phyloP scores from a whole-genome alignment of 768 basidiomycete genomes.

The Terana coerulea region DNA sequence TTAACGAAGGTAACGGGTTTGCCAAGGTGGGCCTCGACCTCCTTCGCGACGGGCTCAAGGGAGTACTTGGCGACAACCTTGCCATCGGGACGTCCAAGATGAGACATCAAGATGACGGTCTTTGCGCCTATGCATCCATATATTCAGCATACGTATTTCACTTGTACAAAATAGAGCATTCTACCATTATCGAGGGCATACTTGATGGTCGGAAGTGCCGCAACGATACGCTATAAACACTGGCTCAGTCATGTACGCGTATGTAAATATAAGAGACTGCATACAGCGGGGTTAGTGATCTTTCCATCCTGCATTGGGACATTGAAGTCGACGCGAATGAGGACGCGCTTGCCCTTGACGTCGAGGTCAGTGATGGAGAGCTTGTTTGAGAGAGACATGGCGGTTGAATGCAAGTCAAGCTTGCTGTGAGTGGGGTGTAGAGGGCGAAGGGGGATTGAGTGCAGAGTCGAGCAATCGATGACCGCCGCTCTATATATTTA shows the following conservation, averaged over 20 bases:
- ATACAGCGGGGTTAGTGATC: slow-evolving; percentile 94
- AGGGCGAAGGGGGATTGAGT: slow-evolving; percentile 5
- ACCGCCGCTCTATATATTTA: slow-evolving; percentile 1
- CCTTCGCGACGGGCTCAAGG: slow-evolving; percentile 78
- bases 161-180: slow-evolving; percentile 10
- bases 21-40: slow-evolving; percentile 71
- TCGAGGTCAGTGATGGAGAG: slow-evolving; percentile 89
- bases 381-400: slow-evolving; percentile 94
- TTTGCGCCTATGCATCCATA: slow-evolving; percentile 55
- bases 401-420: slow-evolving; percentile 25
- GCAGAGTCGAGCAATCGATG: slow-evolving; percentile 16
- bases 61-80: slow-evolving; percentile 87
- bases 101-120: slow-evolving; percentile 92
- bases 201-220: slow-evolving; percentile 92
- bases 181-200: slow-evolving; percentile 85
- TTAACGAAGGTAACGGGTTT: slow-evolving; percentile 75
- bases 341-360: slow-evolving; percentile 83
- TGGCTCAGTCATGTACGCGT: slow-evolving; percentile 10
- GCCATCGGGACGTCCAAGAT: slow-evolving; percentile 96
- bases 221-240: slow-evolving; percentile 80
- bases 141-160: slow-evolving; percentile 1
- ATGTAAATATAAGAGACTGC: slow-evolving; percentile 30
- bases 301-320: slow-evolving; percentile 87
- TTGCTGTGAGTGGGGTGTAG: slow-evolving; percentile 1
- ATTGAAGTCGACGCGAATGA: slow-evolving; percentile 96